These are phyloP conservation scores for Pichia deserticola DNA, from an alignment of 805 yeast species.

Conservation along the genomic window DNA sequence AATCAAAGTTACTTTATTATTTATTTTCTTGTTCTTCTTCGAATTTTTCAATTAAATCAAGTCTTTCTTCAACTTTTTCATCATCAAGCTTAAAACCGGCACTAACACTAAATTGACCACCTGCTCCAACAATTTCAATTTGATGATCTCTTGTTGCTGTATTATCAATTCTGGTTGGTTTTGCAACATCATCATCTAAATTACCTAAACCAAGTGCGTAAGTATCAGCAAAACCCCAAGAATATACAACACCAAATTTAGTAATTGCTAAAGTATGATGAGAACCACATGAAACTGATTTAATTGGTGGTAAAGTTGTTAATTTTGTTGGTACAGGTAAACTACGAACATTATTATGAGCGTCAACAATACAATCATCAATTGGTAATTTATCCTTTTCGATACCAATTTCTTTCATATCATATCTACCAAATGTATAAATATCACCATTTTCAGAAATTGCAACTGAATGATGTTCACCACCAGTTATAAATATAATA, in stretches of 20 bases:
- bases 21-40: slow-evolving; percentile 26
- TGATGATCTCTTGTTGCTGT: slow-evolving; percentile 84
- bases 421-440: slow-evolving; percentile 83
- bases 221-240: slow-evolving; percentile 99
- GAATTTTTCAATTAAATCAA: slow-evolving; percentile 44
- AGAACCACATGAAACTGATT: slow-evolving; percentile 70
- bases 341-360: slow-evolving; percentile 72
- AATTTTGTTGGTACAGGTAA: slow-evolving; percentile 80
- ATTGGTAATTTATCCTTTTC: slow-evolving; percentile 58
- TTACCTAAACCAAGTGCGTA: slow-evolving; percentile 91
- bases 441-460: slow-evolving; percentile 65
- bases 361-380: slow-evolving; percentile 63
- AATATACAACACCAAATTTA: slow-evolving; percentile 73
- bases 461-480: slow-evolving; percentile 90
- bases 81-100: slow-evolving; percentile 65
- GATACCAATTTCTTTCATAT: slow-evolving; percentile 90
- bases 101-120: slow-evolving; percentile 91
- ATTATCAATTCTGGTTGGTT: slow-evolving; percentile 84
- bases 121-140: slow-evolving; percentile 74
- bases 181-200: slow-evolving; percentile 77
- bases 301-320: slow-evolving; percentile 47
- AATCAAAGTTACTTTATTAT: neutral
- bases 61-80: slow-evolving; percentile 42
- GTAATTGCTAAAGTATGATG: slow-evolving; percentile 89
- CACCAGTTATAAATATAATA: slow-evolving; percentile 68